phyloP scores from a whole-genome alignment of 2,329 filamentous ascomycete species.

The Pseudopithomyces chartarum region DNA sequence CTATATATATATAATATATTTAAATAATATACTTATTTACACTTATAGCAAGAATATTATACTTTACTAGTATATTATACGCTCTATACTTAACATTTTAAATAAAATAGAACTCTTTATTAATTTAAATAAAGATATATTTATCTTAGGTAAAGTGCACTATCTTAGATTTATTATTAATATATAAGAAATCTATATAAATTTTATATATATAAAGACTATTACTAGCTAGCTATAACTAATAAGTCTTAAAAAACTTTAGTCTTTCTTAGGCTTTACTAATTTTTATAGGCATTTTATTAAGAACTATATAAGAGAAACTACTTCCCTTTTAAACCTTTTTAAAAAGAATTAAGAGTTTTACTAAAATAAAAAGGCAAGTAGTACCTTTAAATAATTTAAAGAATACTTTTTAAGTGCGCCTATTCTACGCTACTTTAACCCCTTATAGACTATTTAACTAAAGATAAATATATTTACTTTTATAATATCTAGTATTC shows the following conservation, averaged over 20 bases:
- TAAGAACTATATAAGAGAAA: neutral
- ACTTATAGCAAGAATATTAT: neutral
- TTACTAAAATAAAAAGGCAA: neutral
- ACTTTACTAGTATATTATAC: neutral
- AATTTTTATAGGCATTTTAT: conserved; percentile 8
- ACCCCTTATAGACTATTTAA: neutral
- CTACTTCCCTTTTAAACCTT: neutral
- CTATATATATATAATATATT: conserved; percentile 17
- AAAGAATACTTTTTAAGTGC: neutral
- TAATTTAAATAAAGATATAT: conserved; percentile 1
- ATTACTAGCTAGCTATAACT: neutral
- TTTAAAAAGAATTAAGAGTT: neutral
- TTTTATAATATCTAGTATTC: no score
- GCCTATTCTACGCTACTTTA: neutral
- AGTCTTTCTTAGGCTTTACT: conserved; percentile 1
- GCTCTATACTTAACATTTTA: neutral
- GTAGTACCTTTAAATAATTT: neutral
- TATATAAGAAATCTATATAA: neutral
- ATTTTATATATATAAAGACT: neutral
- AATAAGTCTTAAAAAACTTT: neutral
- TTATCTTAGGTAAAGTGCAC: neutral
- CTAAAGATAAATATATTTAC: neutral
- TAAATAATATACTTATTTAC: conserved; percentile 22
- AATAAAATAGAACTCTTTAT: neutral
- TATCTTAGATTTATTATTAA: neutral